A percentile compares a stretch with the other conserved stretches of the same genome.
phyloP scores from a whole-genome alignment of 495 filamentous ascomycete species.

The Hypoxylon rickii region DNA sequence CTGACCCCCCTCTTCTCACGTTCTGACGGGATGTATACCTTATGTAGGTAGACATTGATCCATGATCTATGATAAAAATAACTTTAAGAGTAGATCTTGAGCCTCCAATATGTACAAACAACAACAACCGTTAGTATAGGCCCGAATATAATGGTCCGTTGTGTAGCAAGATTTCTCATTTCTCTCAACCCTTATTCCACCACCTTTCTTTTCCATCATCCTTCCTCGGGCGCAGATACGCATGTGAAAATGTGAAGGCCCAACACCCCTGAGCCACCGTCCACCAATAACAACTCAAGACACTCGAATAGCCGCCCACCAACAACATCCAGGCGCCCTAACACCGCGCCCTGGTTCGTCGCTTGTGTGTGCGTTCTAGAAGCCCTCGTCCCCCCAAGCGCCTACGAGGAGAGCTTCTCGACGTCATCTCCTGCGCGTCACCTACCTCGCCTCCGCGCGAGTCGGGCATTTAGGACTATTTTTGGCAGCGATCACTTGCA shows the following conservation, averaged over 20 bases:
- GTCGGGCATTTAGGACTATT: constrained; percentile 22
- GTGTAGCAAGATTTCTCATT: too few species aligned
- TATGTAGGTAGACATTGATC: too few species aligned
- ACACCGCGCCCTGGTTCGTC: constrained; percentile 19
- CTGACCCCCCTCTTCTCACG: too few species aligned
- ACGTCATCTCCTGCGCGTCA: constrained; percentile 11
- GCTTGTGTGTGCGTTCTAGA: constrained; percentile 30
- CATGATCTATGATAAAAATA: too few species aligned
- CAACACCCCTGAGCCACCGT: neutral
- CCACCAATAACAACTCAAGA: constrained; percentile 25
- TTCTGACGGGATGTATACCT: too few species aligned
- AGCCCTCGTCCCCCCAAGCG: constrained; percentile 23
- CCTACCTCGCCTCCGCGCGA: constrained; percentile 1
- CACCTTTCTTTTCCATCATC: too few species aligned
- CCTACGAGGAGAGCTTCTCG: constrained; percentile 18
- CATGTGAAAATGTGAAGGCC: constrained; percentile 8
- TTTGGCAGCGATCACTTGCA: constrained; percentile 28
- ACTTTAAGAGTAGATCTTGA: too few species aligned
- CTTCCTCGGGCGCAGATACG: neutral
- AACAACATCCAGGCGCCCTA: constrained; percentile 32
- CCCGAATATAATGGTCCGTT: too few species aligned
- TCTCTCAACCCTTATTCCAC: too few species aligned
- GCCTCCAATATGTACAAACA: too few species aligned
- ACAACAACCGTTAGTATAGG: too few species aligned
- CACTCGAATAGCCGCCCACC: constrained; percentile 35